Conservation (phyloP, 2,329 filamentous ascomycete species). For the Triangularia verruculosa region DNA sequence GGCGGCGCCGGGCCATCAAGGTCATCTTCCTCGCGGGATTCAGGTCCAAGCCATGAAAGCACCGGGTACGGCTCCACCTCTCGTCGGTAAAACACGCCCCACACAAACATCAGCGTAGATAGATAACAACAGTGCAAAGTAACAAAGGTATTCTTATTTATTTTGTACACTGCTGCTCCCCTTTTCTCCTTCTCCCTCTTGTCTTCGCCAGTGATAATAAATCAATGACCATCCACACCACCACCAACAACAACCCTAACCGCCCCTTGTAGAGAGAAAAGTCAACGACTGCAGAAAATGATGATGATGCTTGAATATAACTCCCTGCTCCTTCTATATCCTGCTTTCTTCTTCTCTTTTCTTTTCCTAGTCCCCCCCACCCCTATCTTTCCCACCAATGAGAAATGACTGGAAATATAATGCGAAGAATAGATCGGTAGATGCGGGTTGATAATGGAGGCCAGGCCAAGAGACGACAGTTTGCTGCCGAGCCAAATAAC, state of each 20-base stretch:
- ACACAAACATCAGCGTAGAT: neutral
- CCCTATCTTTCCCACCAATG: neutral
- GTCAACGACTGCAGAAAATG: neutral
- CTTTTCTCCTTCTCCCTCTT: neutral
- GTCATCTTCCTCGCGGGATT: constrained; percentile 27
- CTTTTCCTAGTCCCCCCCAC: neutral
- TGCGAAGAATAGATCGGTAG: neutral
- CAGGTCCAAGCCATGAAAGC: constrained; percentile 57
- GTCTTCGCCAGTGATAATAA: neutral
- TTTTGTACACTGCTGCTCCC: neutral
- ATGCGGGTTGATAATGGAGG: neutral
- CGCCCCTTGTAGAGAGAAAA: neutral
- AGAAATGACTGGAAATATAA: neutral
- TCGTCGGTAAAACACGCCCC: constrained; percentile 43
- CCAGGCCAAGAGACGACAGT: neutral
- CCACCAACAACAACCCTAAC: neutral
- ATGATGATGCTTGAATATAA: neutral
- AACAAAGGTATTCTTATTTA: neutral
- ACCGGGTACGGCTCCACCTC: constrained; percentile 72
- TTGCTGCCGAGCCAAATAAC: neutral
- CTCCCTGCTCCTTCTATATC: neutral
- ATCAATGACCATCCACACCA: neutral
- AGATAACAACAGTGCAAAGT: neutral
- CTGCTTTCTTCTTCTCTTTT: neutral
- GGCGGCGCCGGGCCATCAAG: constrained; percentile 35